Evolutionary conservation across 1,139 yeast genomes (phyloP), one percentile per base, ranked within the genome.

Genomic region (Debaryomyces psychrophilus): DNA sequence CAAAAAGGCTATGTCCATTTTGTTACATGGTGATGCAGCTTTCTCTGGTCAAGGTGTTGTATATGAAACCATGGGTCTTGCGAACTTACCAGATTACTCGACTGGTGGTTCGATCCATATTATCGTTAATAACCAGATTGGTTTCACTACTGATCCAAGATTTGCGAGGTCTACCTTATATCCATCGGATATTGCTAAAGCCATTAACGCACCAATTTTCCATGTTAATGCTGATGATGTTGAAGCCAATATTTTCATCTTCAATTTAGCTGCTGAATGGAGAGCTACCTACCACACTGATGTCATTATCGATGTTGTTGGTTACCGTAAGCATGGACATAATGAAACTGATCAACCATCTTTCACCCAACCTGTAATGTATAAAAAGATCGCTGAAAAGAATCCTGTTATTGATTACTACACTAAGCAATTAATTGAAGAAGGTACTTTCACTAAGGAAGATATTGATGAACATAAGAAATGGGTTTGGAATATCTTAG

Each of bases 331-430:
- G 73, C 83, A 93, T 68, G 99, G 99, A 69, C 99, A 93, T 80
- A 93, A 93, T 69, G 99, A 93, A 79, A 93, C 98, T 57, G 99
- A 93, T 75, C 99, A 93, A 78, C 99, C 99, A 49, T 78, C 96
- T 40, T 93, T 93, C 82, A 93, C 99, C 39, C 99, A 93, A 74
- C 99, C 99, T 44, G 74, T 90, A 61, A 93, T 93, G 99, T 93
- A 93, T 79, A 76, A 89, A 71, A 82, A 81, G 73, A 88, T 93
- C 65, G 90, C 95, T 48, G 80, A 88, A 67, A 93, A 92, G 84
- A 82, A 84, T 68, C 83, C 92, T 44, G 96, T 92, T 46, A 79
- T 93, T 59, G 96, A 92, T 62, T 80, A 85, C 65, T 93, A 93
- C 77, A 79, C 87, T 53, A 81, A 85, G 50, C 81, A 90, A 74